Conservation (phyloP, 202 grass and related monocot species). For the Hordeum pubiflorum region DNA sequence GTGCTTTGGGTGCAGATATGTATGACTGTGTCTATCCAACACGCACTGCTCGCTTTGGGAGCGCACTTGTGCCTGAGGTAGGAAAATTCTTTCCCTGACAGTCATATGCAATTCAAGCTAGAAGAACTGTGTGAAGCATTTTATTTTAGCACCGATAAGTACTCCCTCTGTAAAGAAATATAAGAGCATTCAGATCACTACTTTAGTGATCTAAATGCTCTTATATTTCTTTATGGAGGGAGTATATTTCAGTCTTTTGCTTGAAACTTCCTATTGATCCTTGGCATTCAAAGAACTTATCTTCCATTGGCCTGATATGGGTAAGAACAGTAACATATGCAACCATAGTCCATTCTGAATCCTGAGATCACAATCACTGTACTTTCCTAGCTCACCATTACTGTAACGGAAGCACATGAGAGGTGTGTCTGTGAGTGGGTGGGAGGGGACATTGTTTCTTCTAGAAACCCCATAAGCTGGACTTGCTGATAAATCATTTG, state of each 20-base stretch:
- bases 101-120: not conserved
- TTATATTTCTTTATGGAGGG: no score
- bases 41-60: conserved; percentile 83
- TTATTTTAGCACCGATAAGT: not conserved
- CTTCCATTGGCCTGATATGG: not conserved
- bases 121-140: not conserved
- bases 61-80: conserved; percentile 87
- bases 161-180: no score
- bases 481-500: not conserved
- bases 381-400: not conserved
- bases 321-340: not conserved
- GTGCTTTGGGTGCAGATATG: conserved; percentile 94
- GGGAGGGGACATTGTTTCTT: not conserved
- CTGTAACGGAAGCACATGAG: not conserved
- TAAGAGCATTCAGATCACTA: no score
- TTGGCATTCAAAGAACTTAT: not conserved
- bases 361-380: not conserved
- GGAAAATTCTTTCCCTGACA: not conserved
- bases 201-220: no score
- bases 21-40: conserved; percentile 95
- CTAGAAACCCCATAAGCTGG: not conserved
- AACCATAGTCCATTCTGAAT: not conserved
- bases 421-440: not conserved
- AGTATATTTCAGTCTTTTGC: not conserved
- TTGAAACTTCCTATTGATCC: not conserved